Percentiles rank a stretch among this genome's conserved stretches.
These are phyloP conservation scores for Diaporthe nobilis DNA, from an alignment of 2,329 filamentous ascomycete genomes.

Conservation along the genomic window DNA sequence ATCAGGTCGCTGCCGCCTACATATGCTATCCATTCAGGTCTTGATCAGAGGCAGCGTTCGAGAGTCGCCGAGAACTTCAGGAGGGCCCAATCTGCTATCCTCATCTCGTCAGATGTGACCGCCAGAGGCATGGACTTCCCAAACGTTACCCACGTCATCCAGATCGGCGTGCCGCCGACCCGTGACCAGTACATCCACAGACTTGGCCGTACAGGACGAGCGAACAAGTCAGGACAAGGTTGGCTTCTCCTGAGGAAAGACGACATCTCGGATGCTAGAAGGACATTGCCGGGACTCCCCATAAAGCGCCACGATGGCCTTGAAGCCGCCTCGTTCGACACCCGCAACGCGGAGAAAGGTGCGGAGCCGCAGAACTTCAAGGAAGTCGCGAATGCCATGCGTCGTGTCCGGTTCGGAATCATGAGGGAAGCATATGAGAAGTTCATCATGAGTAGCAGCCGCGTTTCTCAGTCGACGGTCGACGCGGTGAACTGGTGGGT, in stretches of 20 bases:
- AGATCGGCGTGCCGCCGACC: constrained; percentile 74
- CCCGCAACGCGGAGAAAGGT: constrained; percentile 62
- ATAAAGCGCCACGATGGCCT: constrained; percentile 69
- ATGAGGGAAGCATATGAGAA: constrained; percentile 67
- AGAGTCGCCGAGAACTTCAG: constrained; percentile 81
- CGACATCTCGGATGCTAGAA: constrained; percentile 64
- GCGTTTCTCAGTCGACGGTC: constrained; percentile 57
- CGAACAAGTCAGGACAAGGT: constrained; percentile 79
- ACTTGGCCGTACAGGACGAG: constrained; percentile 82
- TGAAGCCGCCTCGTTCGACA: constrained; percentile 65
- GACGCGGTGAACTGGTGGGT: constrained; percentile 69
- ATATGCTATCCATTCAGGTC: constrained; percentile 82
- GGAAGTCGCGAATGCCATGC: constrained; percentile 58
- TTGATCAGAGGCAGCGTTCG: constrained; percentile 80
- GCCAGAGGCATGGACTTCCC: constrained; percentile 89
- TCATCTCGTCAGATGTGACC: constrained; percentile 85
- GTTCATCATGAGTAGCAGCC: constrained; percentile 65
- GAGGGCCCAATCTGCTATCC: constrained; percentile 69
- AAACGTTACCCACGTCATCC: constrained; percentile 83
- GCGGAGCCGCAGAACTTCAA: constrained; percentile 62
- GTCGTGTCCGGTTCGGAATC: constrained; percentile 55
- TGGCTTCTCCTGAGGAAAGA: constrained; percentile 74
- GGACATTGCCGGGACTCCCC: constrained; percentile 70
- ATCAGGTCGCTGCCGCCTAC: constrained; percentile 57
- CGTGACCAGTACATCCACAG: constrained; percentile 84